These are phyloP conservation scores for Mycosphaerelloides madeirae DNA, from an alignment of 2,329 filamentous ascomycete genomes.

Conservation along the genomic window DNA sequence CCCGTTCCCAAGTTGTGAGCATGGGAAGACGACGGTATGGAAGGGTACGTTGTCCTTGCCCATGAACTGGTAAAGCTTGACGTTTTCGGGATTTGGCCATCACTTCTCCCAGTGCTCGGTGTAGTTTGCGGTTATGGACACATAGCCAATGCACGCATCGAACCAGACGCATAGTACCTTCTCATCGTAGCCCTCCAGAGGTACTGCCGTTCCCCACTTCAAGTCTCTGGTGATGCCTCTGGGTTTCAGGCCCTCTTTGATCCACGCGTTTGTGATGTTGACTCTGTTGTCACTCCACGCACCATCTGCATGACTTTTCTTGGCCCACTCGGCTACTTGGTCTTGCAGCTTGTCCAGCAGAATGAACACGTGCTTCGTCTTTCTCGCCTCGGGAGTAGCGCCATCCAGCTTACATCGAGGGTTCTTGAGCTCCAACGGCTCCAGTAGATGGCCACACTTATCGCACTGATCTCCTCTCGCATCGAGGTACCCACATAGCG, in stretches of 20 bases:
- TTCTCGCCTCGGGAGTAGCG: constrained; percentile 68
- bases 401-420: constrained; percentile 80
- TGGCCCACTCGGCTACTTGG: constrained; percentile 71
- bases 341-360: constrained; percentile 76
- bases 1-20: constrained; percentile 76
- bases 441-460: constrained; percentile 46
- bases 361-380: constrained; percentile 88
- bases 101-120: constrained; percentile 87
- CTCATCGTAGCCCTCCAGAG: constrained; percentile 58
- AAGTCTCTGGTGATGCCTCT: constrained; percentile 89
- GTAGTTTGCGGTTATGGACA: constrained; percentile 87
- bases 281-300: constrained; percentile 71
- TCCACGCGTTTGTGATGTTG: constrained; percentile 76
- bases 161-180: constrained; percentile 94
- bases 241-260: constrained; percentile 76
- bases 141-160: constrained; percentile 87
- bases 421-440: constrained; percentile 62
- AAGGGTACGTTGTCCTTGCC: constrained; percentile 87
- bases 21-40: constrained; percentile 89
- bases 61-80: constrained; percentile 90
- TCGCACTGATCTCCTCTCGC: constrained; percentile 53
- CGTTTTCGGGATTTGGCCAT: constrained; percentile 88
- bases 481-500: constrained; percentile 57
- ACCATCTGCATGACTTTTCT: constrained; percentile 67
- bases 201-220: constrained; percentile 74